A percentile compares a stretch with the other conserved stretches of the same genome.
Conservation (phyloP, 768 basidiomycete species). For the Kwoniella sp. region DNA sequence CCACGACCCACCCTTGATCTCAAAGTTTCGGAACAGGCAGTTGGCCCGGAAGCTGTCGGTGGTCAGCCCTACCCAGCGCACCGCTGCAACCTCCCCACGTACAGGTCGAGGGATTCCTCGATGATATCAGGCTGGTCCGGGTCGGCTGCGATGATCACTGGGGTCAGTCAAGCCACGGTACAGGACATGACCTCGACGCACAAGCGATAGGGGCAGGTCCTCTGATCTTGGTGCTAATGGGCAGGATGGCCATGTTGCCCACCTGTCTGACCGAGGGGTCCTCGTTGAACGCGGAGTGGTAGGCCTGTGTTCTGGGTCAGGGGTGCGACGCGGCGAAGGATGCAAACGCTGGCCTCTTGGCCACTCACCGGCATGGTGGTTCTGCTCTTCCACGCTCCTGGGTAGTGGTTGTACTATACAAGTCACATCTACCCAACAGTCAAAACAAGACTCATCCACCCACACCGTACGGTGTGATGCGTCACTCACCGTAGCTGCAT, state of each 20-base stretch:
- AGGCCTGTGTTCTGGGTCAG: too few relatives aligned
- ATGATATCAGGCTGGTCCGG: constrained; percentile 77
- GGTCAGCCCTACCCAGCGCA: not conserved
- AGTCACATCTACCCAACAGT: too few relatives aligned
- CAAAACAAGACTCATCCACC: too few relatives aligned
- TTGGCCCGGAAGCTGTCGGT: constrained; percentile 75
- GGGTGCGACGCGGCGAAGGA: too few relatives aligned
- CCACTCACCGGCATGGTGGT: too few relatives aligned
- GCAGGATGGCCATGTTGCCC: constrained; percentile 84
- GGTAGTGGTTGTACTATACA: too few relatives aligned
- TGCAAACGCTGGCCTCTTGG: too few relatives aligned
- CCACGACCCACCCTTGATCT: constrained; percentile 69
- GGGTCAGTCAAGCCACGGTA: not conserved
- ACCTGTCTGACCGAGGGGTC: constrained; percentile 72
- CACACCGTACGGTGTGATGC: too few relatives aligned
- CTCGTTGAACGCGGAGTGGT: constrained; percentile 84
- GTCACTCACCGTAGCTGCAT: too few relatives aligned
- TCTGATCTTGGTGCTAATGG: constrained; percentile 84
- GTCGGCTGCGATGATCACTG: constrained; percentile 59
- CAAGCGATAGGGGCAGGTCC: constrained; percentile 76
- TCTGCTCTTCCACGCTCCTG: too few relatives aligned
- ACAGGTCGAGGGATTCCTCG: constrained; percentile 87
- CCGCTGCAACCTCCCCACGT: not conserved
- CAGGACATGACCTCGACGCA: constrained; percentile 28
- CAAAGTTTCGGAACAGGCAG: constrained; percentile 98